Evolutionary conservation across 2,329 filamentous ascomycete genomes (phyloP), one percentile per base, ranked within the genome.

Genomic region (Clarireedia paspali): DNA sequence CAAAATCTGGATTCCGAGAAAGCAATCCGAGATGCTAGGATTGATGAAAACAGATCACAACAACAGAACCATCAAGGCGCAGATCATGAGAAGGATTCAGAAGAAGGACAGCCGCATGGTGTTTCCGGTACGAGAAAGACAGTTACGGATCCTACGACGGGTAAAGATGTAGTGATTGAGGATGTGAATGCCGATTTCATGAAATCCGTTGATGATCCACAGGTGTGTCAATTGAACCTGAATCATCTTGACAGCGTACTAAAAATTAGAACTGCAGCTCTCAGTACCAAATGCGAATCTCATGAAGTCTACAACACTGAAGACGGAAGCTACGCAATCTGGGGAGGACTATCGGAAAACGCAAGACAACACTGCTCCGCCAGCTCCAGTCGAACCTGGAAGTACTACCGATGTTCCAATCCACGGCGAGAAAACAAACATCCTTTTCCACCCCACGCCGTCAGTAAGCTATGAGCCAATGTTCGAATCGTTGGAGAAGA

Each of bases 331-430:
- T 0, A 77, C 77, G 0, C 89, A 95, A 69, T 84, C 84, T 0
- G 82, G 85, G 27, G 80, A 86, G 58, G 88, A 95, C 61, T 96
- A 97, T 71, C 88, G 87, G 61, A 69, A 87, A 56, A 88, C 84
- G 9, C 92, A 96, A 72, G 92, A 97, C 71, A 77, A 95, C 56
- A 95, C 90, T 0, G 89, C 92, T 0, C 92, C 92, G 2, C 92
- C 92, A 1, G 91, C 95, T 62, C 92, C 92, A 0, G 77, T 96
- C 20, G 84, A 85, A 15, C 80, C 85, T 56, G 89, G 90, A 24
- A 83, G 86, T 36, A 97, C 92, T 0, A 91, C 89, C 26, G 94
- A 97, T 71, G 91, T 97, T 1, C 94, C 94, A 3, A 95, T 97
- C 57, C 88, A 91, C 67, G 92, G 91, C 66, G 92, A 97, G 69